phyloP scores from a whole-genome alignment of 148 eudicot species.

The Polygonum aviculare region DNA sequence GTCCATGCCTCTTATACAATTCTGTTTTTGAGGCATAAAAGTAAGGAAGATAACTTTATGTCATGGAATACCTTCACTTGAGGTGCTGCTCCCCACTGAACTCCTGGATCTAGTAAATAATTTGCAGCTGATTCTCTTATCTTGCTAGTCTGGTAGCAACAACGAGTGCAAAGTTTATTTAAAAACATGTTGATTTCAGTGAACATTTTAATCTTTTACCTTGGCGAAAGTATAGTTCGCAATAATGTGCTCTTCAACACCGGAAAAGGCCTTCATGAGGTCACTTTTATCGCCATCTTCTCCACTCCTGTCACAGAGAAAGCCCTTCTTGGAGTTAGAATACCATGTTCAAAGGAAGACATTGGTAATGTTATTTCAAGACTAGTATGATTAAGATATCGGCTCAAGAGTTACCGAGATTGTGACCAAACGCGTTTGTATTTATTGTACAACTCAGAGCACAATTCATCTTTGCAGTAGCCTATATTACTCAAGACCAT shows the following conservation, averaged over 20 bases:
- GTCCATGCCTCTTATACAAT: not conserved
- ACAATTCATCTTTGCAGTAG: slow-evolving; percentile 89
- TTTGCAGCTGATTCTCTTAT: slow-evolving; percentile 78
- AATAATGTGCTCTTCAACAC: slow-evolving; percentile 89
- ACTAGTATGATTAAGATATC: not conserved
- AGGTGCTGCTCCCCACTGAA: slow-evolving; percentile 91
- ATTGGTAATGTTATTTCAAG: not conserved
- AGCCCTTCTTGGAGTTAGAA: not conserved
- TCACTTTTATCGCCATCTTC: slow-evolving; percentile 72
- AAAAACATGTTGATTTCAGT: not conserved
- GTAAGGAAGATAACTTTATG: not conserved
- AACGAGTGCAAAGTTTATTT: not conserved
- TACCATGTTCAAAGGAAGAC: not conserved
- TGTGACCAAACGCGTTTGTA: slow-evolving; percentile 74
- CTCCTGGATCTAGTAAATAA: slow-evolving; percentile 88
- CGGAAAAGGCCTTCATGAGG: slow-evolving; percentile 65
- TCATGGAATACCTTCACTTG: slow-evolving; percentile 55
- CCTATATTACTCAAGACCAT: slow-evolving; percentile 98
- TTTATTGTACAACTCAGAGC: slow-evolving; percentile 67
- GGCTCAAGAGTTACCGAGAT: slow-evolving; percentile 36
- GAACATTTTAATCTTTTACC: slow-evolving; percentile 27
- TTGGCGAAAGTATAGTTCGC: slow-evolving; percentile 78
- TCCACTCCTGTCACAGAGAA: slow-evolving; percentile 39
- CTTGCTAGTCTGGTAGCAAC: slow-evolving; percentile 52
- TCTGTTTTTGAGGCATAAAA: not conserved